phyloP scores from a whole-genome alignment of 257 asterid species.

The Echites panduratus region DNA sequence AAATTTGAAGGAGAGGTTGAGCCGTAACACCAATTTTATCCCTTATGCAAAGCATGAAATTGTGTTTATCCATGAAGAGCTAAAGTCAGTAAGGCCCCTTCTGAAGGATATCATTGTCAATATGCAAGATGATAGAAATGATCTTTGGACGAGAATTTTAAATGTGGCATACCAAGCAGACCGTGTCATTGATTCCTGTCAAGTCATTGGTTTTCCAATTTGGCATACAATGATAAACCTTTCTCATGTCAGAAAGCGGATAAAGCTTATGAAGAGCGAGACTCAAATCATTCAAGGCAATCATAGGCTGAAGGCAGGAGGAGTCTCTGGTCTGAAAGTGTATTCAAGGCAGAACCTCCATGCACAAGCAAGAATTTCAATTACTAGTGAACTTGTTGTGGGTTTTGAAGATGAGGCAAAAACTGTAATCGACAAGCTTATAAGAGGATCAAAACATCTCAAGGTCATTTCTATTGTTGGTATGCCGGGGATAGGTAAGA shows the following conservation, averaged over 20 bases:
- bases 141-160: not conserved
- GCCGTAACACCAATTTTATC: not conserved
- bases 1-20: not conserved
- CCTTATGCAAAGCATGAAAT: not conserved
- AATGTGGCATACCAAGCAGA: slow-evolving; percentile 9
- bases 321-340: not conserved
- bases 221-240: slow-evolving; percentile 2
- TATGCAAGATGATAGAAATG: not conserved
- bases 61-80: not conserved
- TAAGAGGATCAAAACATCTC: not conserved
- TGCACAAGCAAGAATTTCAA: not conserved
- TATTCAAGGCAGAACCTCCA: not conserved
- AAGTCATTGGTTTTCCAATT: not conserved
- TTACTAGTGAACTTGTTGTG: not conserved
- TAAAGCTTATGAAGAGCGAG: not conserved
- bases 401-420: not conserved
- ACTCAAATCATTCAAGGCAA: not conserved
- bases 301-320: not conserved
- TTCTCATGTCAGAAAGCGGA: not conserved
- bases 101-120: not conserved
- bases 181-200: not conserved
- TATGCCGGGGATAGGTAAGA: slow-evolving; percentile 6
- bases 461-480: slow-evolving; percentile 2
- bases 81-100: not conserved
- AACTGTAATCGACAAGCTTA: not conserved